Conservation (phyloP, 2,329 filamentous ascomycete species). For the Aureobasidium sp. region DNA sequence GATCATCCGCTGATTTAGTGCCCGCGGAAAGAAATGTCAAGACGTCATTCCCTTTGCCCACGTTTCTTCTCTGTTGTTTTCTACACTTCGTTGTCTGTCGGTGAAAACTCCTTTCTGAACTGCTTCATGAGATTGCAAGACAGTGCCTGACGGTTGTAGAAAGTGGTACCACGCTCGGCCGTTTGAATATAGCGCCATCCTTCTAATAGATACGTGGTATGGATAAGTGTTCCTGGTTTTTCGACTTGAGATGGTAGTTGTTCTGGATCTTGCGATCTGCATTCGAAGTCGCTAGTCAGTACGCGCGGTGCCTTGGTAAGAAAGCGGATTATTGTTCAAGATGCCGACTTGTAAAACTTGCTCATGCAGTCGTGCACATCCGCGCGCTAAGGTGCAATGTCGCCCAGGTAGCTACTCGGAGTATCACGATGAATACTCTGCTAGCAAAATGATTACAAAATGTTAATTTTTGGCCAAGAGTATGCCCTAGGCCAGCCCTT, state of each 20-base stretch:
- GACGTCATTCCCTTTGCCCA: neutral
- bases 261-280: conserved; percentile 5
- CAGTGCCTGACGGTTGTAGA: too few species aligned
- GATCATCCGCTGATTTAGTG: conserved; percentile 1
- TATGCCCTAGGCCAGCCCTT: neutral
- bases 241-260: too few species aligned
- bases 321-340: too few species aligned
- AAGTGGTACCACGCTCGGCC: too few species aligned
- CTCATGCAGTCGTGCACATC: neutral
- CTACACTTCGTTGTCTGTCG: too few species aligned
- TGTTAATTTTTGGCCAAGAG: neutral
- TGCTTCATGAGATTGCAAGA: too few species aligned
- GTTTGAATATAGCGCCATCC: too few species aligned
- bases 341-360: too few species aligned
- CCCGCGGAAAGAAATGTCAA: neutral
- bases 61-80: neutral
- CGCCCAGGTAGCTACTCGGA: too few species aligned
- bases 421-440: neutral
- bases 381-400: neutral
- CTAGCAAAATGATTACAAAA: neutral
- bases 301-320: neutral
- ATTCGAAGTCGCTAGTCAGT: neutral
- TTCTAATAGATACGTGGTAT: too few species aligned
- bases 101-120: neutral
- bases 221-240: too few species aligned